These are phyloP conservation scores for Pneumocystis oryctolagi DNA, from an alignment of 1,139 yeast species.

Conservation along the genomic window DNA sequence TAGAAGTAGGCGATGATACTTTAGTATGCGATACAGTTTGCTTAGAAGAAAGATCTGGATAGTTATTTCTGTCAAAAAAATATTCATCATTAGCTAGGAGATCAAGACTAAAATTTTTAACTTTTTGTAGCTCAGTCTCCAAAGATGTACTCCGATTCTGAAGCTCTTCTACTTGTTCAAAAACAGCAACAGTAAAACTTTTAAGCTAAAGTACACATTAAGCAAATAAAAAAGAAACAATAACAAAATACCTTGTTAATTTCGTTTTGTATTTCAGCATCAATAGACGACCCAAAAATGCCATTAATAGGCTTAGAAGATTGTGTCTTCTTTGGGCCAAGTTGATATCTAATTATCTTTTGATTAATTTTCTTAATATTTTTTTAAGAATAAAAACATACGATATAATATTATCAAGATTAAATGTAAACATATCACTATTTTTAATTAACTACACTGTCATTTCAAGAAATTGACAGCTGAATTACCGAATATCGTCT, in stretches of 20 bases:
- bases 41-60: neutral
- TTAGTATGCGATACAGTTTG: neutral
- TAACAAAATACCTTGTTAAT: neutral
- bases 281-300: neutral
- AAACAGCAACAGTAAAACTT: neutral
- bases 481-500: neutral
- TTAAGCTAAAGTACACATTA: neutral
- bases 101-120: slow-evolving; percentile 1
- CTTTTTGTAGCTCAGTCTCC: neutral
- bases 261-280: neutral
- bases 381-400: neutral
- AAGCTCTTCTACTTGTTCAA: neutral
- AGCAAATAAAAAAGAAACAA: neutral
- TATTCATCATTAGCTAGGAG: neutral
- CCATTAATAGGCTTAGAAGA: neutral
- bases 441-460: neutral
- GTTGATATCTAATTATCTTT: neutral
- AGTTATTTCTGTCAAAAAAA: neutral
- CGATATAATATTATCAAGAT: slow-evolving; percentile 1
- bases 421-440: slow-evolving; percentile 1
- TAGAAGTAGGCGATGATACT: neutral
- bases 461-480: neutral
- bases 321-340: neutral
- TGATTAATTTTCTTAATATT: neutral
- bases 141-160: neutral